These are phyloP conservation scores for Ogataea zsoltii DNA, from an alignment of 805 yeast species.

Conservation along the genomic window DNA sequence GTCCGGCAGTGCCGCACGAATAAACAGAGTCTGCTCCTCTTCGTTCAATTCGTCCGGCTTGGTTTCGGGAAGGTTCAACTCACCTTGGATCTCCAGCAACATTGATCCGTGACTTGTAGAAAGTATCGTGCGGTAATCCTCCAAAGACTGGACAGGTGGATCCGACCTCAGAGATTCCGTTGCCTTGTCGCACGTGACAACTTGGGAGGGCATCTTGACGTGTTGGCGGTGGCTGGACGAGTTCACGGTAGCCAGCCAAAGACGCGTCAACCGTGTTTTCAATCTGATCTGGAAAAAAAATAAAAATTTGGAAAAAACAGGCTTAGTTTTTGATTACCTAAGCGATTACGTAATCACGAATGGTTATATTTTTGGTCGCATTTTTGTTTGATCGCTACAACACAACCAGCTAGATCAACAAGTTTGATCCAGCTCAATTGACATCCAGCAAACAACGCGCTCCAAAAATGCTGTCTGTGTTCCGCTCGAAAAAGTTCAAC, in stretches of 20 bases:
- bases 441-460: background rate
- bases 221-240: too few species aligned
- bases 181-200: constrained; percentile 20
- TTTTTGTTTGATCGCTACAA: too few species aligned
- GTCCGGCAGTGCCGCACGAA: constrained; percentile 28
- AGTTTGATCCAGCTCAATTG: too few species aligned
- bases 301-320: background rate
- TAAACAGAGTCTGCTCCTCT: constrained; percentile 38
- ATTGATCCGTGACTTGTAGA: constrained; percentile 60
- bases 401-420: too few species aligned
- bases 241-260: too few species aligned
- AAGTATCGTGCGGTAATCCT: constrained; percentile 30
- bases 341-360: too few species aligned
- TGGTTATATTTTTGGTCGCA: too few species aligned
- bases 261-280: background rate
- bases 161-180: constrained; percentile 9
- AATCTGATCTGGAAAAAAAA: background rate
- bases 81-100: constrained; percentile 74
- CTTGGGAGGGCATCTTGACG: constrained; percentile 27
- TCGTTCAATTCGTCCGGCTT: constrained; percentile 35
- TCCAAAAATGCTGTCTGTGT: constrained; percentile 23
- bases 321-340: constrained; percentile 1
- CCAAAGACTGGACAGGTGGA: background rate
- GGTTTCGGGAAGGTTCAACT: constrained; percentile 49
- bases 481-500: constrained; percentile 37